A percentile compares a stretch with the other conserved stretches of the same genome.
Evolutionary conservation across 257 asterid genomes (phyloP).

Genomic region (Rehmannia glutinosa): DNA sequence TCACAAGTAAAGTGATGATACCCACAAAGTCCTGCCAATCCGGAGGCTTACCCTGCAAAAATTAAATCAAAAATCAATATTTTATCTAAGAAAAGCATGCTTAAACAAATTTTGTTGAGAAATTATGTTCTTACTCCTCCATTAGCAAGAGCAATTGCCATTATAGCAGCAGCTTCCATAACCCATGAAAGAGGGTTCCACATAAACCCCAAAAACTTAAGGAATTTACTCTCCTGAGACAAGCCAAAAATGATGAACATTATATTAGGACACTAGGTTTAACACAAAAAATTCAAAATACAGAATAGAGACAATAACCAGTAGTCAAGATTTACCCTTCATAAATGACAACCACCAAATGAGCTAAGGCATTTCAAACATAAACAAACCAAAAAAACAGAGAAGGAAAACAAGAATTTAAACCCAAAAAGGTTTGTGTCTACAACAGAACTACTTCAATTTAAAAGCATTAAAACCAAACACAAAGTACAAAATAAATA

Average conservation of each 20-base stretch:
- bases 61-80: not conserved
- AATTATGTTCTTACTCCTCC: constrained; percentile 70
- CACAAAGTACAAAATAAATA: not conserved
- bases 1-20: constrained; percentile 76
- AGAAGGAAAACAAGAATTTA: not conserved
- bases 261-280: not conserved
- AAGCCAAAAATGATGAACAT: not conserved
- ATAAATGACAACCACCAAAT: not conserved
- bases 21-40: constrained; percentile 99
- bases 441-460: no score
- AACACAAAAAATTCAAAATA: not conserved
- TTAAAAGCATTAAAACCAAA: not conserved
- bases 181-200: constrained; percentile 99
- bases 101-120: not conserved
- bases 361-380: not conserved
- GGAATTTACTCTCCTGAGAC: constrained; percentile 80
- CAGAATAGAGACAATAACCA: no score
- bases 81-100: not conserved
- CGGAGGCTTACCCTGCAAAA: constrained; percentile 88
- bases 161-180: constrained; percentile 98
- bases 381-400: not conserved
- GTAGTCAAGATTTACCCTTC: not conserved
- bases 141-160: constrained; percentile 99
- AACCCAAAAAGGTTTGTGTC: no score
- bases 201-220: constrained; percentile 95